Conservation (phyloP, 805 yeast genomes). For the Torulaspora maleeae region DNA sequence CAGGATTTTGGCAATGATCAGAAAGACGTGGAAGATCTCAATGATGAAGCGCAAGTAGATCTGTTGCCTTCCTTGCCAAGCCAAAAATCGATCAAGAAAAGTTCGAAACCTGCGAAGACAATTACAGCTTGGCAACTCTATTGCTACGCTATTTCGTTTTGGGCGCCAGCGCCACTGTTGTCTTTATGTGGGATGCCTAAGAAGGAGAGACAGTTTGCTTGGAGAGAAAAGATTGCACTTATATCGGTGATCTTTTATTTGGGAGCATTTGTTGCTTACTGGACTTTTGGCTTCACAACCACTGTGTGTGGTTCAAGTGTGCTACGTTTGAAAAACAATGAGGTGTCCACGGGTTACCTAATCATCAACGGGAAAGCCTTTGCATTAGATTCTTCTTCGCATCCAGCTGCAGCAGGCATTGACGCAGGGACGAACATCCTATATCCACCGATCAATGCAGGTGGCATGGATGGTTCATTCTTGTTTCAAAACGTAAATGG, state of each 20-base stretch:
- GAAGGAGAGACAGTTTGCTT: slow-evolving; percentile 83
- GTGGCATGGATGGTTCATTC: slow-evolving; percentile 80
- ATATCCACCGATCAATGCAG: slow-evolving; percentile 83
- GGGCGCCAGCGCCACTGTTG: slow-evolving; percentile 72
- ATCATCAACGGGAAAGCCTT: slow-evolving; percentile 81
- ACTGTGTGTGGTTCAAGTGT: slow-evolving; percentile 60
- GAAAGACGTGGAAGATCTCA: slow-evolving; percentile 4
- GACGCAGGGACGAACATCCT: slow-evolving; percentile 63
- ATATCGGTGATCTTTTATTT: slow-evolving; percentile 66
- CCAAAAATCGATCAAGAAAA: background rate
- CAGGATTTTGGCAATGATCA: slow-evolving; percentile 6
- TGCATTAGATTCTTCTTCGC: slow-evolving; percentile 63
- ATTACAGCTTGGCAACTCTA: slow-evolving; percentile 61
- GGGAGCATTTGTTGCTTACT: slow-evolving; percentile 75
- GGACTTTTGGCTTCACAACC: slow-evolving; percentile 86
- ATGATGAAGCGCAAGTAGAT: slow-evolving; percentile 5
- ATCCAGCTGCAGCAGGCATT: slow-evolving; percentile 81
- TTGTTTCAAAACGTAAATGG: slow-evolving; percentile 90
- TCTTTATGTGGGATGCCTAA: slow-evolving; percentile 67
- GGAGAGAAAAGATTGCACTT: slow-evolving; percentile 94
- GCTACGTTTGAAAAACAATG: slow-evolving; percentile 52
- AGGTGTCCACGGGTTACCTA: slow-evolving; percentile 55
- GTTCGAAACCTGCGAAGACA: slow-evolving; percentile 5
- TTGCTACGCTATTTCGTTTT: slow-evolving; percentile 76
- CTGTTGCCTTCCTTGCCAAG: background rate